A percentile compares a stretch with the other conserved stretches of the same genome.
Conservation (phyloP, 257 asterid genomes). For the Echium plantagineum region DNA sequence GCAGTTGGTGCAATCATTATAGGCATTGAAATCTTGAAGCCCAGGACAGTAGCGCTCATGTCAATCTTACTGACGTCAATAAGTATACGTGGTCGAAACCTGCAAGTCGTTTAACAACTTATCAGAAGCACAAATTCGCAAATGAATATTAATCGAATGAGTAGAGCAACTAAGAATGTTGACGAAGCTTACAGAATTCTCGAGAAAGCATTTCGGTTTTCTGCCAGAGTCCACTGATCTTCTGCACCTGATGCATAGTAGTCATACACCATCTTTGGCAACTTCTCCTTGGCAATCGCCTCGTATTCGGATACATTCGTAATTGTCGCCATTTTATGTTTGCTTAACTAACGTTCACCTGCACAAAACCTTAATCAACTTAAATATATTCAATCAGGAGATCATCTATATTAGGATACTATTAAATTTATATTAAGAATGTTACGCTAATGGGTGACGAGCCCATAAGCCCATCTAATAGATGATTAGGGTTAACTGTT, state of each 20-base stretch:
- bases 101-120: constrained; percentile 11
- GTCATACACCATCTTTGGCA: constrained; percentile 32
- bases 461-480: no score
- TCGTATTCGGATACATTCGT: constrained; percentile 25
- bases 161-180: neutral
- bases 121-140: neutral
- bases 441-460: no score
- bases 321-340: constrained; percentile 13
- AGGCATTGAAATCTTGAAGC: constrained; percentile 69
- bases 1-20: constrained; percentile 94
- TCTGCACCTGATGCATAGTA: constrained; percentile 40
- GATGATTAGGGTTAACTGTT: no score
- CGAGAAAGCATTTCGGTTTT: constrained; percentile 28
- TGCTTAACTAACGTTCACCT: constrained; percentile 13
- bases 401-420: no score
- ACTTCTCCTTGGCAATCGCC: constrained; percentile 25
- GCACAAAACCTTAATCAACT: constrained; percentile 5
- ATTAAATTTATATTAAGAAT: no score
- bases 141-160: neutral
- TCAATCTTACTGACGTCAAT: constrained; percentile 69
- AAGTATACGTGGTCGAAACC: constrained; percentile 82
- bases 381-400: neutral
- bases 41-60: constrained; percentile 41
- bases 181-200: constrained; percentile 20
- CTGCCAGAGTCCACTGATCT: constrained; percentile 32